Conservation (phyloP, 2,329 filamentous ascomycete species). For the Phaeosphaeriaceae sp. region DNA sequence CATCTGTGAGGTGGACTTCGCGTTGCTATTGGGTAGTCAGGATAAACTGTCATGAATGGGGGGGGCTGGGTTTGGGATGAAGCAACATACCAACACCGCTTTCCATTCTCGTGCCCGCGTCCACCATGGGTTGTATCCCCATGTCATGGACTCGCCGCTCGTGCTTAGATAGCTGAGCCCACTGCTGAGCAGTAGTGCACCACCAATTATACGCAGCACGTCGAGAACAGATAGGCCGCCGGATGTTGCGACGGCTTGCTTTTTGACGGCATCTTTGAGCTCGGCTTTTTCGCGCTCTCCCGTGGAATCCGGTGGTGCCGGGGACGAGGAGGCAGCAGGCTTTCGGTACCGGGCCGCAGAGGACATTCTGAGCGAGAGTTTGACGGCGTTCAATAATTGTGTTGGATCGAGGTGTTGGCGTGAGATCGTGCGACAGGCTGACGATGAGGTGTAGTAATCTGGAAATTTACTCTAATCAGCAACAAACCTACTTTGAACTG, state of each 20-base stretch:
- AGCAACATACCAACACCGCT: conserved; percentile 34
- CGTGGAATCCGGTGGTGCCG: conserved; percentile 15
- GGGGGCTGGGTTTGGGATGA: background rate
- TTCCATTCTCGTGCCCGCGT: conserved; percentile 46
- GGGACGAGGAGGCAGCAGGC: conserved; percentile 14
- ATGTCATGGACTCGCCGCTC: conserved; percentile 61
- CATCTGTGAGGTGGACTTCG: conserved; percentile 74
- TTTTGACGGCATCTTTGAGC: conserved; percentile 31
- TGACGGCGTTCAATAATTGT: too few relatives aligned
- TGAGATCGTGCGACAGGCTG: too few relatives aligned
- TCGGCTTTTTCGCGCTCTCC: conserved; percentile 30
- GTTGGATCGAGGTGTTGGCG: too few relatives aligned
- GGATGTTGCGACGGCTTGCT: conserved; percentile 29
- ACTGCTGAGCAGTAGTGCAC: conserved; percentile 69
- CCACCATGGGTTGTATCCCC: conserved; percentile 49
- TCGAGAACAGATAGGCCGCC: conserved; percentile 59
- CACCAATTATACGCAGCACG: conserved; percentile 71
- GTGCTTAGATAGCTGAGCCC: conserved; percentile 79
- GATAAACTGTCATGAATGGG: background rate
- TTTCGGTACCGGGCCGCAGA: conserved; percentile 31
- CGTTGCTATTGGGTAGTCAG: conserved; percentile 47
- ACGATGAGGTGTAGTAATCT: too few relatives aligned
- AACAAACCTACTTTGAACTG: background rate
- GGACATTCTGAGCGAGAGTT: conserved; percentile 33
- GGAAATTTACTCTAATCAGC: too few relatives aligned